Percentiles rank a stretch among this genome's conserved stretches.
Evolutionary conservation across 306 rosid genomes (phyloP).

Genomic region (Arachis hypogaea): DNA sequence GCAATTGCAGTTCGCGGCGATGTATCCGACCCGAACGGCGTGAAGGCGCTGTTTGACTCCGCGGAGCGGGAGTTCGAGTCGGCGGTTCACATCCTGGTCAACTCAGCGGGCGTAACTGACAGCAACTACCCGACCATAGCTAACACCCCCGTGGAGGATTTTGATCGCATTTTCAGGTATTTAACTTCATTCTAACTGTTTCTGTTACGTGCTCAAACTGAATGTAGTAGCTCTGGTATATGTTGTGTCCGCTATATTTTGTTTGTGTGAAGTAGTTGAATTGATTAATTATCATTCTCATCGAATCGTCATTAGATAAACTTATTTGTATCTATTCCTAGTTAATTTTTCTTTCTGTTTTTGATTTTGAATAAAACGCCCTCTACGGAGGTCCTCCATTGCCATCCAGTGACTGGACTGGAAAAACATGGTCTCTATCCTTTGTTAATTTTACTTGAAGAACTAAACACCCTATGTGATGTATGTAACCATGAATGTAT

Average conservation of each 20-base stretch:
- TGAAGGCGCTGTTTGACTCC: slow-evolving; percentile 53
- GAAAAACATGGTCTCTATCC: neutral
- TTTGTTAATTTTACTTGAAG: neutral
- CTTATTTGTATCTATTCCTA: neutral
- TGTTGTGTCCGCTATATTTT: neutral
- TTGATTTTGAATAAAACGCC: too few relatives aligned
- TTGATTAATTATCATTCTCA: too few relatives aligned
- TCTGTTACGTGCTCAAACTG: slow-evolving; percentile 40
- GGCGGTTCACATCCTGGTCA: slow-evolving; percentile 48
- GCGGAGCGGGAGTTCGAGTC: slow-evolving; percentile 46
- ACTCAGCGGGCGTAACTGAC: slow-evolving; percentile 48
- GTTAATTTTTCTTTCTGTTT: neutral
- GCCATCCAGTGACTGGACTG: too few relatives aligned
- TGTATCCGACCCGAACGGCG: slow-evolving; percentile 48
- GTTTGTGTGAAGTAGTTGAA: neutral
- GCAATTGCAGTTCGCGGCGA: slow-evolving; percentile 48
- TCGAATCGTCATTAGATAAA: neutral
- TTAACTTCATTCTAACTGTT: slow-evolving; percentile 30
- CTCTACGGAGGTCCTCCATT: too few relatives aligned
- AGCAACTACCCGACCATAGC: slow-evolving; percentile 42
- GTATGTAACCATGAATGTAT: too few relatives aligned
- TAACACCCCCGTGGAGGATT: slow-evolving; percentile 40
- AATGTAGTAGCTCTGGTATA: neutral
- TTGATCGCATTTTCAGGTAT: slow-evolving; percentile 41
- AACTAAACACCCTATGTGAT: neutral